Base-by-base conservation (phyloP, 2,329 filamentous ascomycete species). In the Aspergillus japonicus region DNA sequence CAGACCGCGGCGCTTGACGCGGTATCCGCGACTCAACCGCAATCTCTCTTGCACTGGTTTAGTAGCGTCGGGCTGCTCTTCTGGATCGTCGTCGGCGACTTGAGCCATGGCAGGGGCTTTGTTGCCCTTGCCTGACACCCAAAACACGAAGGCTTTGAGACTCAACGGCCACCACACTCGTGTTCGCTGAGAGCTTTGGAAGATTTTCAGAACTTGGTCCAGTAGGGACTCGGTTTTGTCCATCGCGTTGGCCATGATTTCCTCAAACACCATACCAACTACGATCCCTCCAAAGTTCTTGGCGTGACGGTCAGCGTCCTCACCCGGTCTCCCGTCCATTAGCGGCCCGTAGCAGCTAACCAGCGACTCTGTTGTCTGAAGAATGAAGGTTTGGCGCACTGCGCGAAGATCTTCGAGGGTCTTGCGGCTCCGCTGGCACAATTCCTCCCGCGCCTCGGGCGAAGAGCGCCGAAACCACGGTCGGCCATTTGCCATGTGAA, bases 251-350 rank as follows among this genome's bases (percentile, higher is more conserved):
- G 5, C 82, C 71, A 14, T 77, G 73, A 65, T 60, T 26, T 83
- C 80, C 56, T 83, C 80, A 7, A 81, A 71, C 4, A 82, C 77
- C 77, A 83, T 81, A 14, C 75, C 74, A 3, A 81, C 62, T 2
- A 81, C 69, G n/a, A 83, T 71, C 0, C 76, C 79, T 0, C 73
- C 69, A 2, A 82, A 58, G 7, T 70, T 66, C 0, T 70, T 68
- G 4, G 70, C 64, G 0, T 68, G 65, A 10, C 66, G 60, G 4
- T 68, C 66, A 0, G 12, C 14, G 23, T n/a, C n/a, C 1, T 26
- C 16, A 26, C 47, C 12, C 23, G 35, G 12, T 5, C 29, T n/a
- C 3, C 39, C 39, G 1, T 21, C 23, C 3, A 55, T 49, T 3
- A 69, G 58, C 1, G 33, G 26, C 12, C 57, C 58, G 5, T 64